Base-by-base conservation (phyloP, 192 early-diverging fungal genomes). In the Backusella tuberculispora region DNA sequence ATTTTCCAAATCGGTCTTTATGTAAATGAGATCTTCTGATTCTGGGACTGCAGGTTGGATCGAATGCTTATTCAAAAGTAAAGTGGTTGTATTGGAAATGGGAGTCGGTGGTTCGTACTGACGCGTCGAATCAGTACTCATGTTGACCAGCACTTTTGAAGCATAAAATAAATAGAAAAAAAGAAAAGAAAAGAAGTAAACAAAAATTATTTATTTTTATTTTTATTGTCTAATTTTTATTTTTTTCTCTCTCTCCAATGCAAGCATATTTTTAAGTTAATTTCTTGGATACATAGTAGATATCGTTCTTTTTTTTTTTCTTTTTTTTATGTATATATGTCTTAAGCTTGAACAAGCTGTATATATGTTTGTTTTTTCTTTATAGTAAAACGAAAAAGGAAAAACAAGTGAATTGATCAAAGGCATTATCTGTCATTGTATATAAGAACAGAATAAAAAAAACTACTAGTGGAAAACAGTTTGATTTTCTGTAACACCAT, bases 1-100 rank as follows among this genome's bases (percentile, higher is more conserved):
- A 21, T 56, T 67, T 63, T 80, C 79, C 42, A 80, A 26, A 53
- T 80, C 75, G 26, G 64, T 63, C 45, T 80, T 76, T 40, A 80
- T 76, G 5, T 50, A 63, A 29, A 80, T 38, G 6, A 80, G 66
- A 38, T 80, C 79, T 15, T 69, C 48, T 4, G 66, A 72, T 34
- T 72, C 74, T 9, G 79, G 79, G 50, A 80, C 67, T 19, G 67
- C 21, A 15, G 21, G 40, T 46, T 69, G 43, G 2, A 69, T 46
- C 13, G 67, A 42, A 43, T 63, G 44, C 24, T 65, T 60, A 2
- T 60, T 29, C 10, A 63, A 63, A 40, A 73, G 56, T 34, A 21
- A 15, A 45, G 26, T 10, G 2, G 72, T 64, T 44, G 60, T 17
- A 34, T 38, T 42, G 34, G 71, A 73, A 40, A 73, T 40, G 7